phyloP scores from a whole-genome alignment of 1,139 yeast genomes.

The Debaryomycetaceae sp. region DNA sequence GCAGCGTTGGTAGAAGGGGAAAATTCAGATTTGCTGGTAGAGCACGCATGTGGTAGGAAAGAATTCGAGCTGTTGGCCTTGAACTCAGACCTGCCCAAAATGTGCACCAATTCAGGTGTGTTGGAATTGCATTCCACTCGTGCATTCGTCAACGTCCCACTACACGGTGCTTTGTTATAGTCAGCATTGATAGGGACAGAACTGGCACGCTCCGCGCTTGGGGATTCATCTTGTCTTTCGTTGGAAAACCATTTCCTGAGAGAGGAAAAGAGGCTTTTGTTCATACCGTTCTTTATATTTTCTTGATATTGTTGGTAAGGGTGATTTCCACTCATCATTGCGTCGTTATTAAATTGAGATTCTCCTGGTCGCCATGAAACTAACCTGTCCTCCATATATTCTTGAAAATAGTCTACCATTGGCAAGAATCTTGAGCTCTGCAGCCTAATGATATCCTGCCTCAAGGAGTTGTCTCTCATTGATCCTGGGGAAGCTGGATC shows the following conservation, averaged over 20 bases:
- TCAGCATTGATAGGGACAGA: background rate
- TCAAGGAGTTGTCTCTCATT: constrained; percentile 4
- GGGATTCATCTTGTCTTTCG: background rate
- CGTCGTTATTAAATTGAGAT: constrained; percentile 38
- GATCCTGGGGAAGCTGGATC: constrained; percentile 1
- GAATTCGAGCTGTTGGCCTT: constrained; percentile 20
- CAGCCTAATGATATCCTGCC: constrained; percentile 12
- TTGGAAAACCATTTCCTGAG: constrained; percentile 1
- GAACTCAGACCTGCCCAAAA: constrained; percentile 6
- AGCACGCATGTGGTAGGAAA: constrained; percentile 9
- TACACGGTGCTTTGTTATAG: background rate
- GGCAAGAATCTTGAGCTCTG: constrained; percentile 15
- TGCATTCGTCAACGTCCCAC: background rate
- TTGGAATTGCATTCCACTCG: background rate
- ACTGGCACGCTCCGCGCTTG: background rate
- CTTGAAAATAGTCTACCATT: constrained; percentile 27
- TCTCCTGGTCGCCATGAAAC: constrained; percentile 51
- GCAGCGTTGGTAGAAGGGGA: constrained; percentile 2
- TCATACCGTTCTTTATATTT: background rate
- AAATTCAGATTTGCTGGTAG: constrained; percentile 1
- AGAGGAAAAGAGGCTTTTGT: background rate
- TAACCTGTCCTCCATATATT: constrained; percentile 49
- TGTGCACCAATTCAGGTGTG: constrained; percentile 2
- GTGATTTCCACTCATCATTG: constrained; percentile 34
- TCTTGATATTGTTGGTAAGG: constrained; percentile 28